phyloP scores from a whole-genome alignment of 1,139 yeast species.

The Kodamaea fungicola region DNA sequence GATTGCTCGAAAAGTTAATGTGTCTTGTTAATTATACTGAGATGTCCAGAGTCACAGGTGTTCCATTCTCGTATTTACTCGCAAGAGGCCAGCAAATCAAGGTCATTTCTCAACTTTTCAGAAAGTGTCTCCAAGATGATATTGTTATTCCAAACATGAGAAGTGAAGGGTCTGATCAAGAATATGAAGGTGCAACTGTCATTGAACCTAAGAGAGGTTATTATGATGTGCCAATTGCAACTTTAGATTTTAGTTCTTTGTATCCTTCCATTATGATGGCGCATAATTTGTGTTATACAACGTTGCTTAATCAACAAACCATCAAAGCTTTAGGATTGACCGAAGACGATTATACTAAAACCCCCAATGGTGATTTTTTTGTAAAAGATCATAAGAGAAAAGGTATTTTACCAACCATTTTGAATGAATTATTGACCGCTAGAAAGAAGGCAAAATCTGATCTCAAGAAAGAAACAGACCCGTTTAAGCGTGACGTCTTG shows the following conservation, averaged over 20 bases:
- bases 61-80: slow-evolving; percentile 86
- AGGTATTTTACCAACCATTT: slow-evolving; percentile 89
- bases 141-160: slow-evolving; percentile 88
- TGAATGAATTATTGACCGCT: slow-evolving; percentile 83
- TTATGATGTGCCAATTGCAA: slow-evolving; percentile 95
- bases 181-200: slow-evolving; percentile 98
- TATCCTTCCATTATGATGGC: slow-evolving; percentile 99
- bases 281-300: slow-evolving; percentile 93
- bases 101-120: slow-evolving; percentile 89
- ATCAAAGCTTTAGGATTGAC: slow-evolving; percentile 62
- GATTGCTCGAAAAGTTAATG: slow-evolving; percentile 90
- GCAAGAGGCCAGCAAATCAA: slow-evolving; percentile 97
- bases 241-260: slow-evolving; percentile 94
- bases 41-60: slow-evolving; percentile 99
- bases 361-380: slow-evolving; percentile 93
- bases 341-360: slow-evolving; percentile 74
- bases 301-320: slow-evolving; percentile 67
- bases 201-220: slow-evolving; percentile 95
- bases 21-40: slow-evolving; percentile 95
- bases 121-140: slow-evolving; percentile 84
- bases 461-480: slow-evolving; percentile 88
- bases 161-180: slow-evolving; percentile 80
- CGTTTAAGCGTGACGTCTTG: slow-evolving; percentile 86
- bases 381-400: slow-evolving; percentile 69
- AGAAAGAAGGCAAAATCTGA: slow-evolving; percentile 92